Evolutionary conservation across 1,284 basidiomycete species (phyloP).

Genomic region (Fomitopsis betulina): DNA sequence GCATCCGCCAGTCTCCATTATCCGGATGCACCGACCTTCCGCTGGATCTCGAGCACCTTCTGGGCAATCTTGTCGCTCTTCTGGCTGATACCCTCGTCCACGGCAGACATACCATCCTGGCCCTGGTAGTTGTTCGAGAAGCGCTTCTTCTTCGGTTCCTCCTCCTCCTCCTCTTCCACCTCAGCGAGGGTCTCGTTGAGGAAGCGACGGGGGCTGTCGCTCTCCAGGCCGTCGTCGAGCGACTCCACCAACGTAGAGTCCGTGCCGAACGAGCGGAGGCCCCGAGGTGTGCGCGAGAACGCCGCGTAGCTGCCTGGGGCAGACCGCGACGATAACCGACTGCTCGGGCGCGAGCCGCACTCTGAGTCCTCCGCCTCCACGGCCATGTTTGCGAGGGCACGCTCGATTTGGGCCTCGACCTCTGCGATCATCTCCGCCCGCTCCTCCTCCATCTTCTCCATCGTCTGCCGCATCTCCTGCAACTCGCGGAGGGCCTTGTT

Average conservation of each 20-base stretch:
- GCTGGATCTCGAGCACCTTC: conserved; percentile 79
- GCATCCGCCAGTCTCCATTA: neutral
- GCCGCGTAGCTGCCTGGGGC: conserved; percentile 46
- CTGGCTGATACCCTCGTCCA: conserved; percentile 77
- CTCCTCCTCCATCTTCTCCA: conserved; percentile 82
- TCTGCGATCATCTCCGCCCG: conserved; percentile 83
- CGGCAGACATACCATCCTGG: conserved; percentile 75
- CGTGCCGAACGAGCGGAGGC: conserved; percentile 62
- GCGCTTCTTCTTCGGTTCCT: conserved; percentile 50
- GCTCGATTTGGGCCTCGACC: conserved; percentile 83
- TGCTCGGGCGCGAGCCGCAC: conserved; percentile 47
- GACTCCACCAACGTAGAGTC: conserved; percentile 73
- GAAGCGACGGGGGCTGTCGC: conserved; percentile 35
- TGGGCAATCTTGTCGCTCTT: conserved; percentile 80
- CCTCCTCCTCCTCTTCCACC: conserved; percentile 44
- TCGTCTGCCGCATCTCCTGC: conserved; percentile 66
- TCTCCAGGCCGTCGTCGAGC: conserved; percentile 31
- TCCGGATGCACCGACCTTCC: conserved; percentile 50
- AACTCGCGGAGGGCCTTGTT: conserved; percentile 65
- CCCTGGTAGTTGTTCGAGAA: conserved; percentile 66
- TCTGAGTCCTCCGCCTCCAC: conserved; percentile 74
- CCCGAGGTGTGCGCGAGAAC: conserved; percentile 41
- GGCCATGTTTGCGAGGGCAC: conserved; percentile 78
- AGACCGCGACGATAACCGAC: conserved; percentile 36
- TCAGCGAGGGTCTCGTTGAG: conserved; percentile 50